Percentiles rank a stretch among this genome's conserved stretches.
phyloP scores from a whole-genome alignment of 2,329 filamentous ascomycete genomes.

The Xylaria polymorpha region DNA sequence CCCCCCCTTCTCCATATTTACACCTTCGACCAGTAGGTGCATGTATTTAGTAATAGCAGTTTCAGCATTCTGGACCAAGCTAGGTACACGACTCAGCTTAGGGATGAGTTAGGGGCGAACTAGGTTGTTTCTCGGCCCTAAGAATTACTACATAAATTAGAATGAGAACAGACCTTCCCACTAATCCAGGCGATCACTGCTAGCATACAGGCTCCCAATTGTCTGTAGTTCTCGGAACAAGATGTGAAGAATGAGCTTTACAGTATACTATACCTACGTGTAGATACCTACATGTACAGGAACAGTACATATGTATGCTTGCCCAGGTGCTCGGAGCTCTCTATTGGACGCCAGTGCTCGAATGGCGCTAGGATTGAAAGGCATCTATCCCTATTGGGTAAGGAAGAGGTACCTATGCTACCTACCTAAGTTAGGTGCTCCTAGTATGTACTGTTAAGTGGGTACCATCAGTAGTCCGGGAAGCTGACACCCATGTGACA shows the following conservation, averaged over 20 bases:
- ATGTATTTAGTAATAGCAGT: too few relatives aligned
- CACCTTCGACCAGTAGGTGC: too few relatives aligned
- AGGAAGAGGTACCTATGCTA: conserved; percentile 3
- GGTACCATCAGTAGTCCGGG: conserved; percentile 1
- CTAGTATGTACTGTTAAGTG: not conserved
- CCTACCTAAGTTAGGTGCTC: not conserved
- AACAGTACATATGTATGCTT: too few relatives aligned
- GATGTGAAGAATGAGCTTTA: not conserved
- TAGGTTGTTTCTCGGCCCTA: not conserved
- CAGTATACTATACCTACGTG: too few relatives aligned
- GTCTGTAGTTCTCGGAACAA: not conserved
- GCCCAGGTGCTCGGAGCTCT: too few relatives aligned
- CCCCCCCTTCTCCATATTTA: too few relatives aligned
- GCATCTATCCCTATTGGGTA: not conserved
- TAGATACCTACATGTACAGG: too few relatives aligned
- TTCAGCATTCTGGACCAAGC: conserved; percentile 6
- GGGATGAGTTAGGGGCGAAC: not conserved
- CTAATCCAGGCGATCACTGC: not conserved
- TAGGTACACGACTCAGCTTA: not conserved
- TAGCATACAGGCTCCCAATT: not conserved
- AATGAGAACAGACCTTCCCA: not conserved
- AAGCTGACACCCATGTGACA: conserved; percentile 5
- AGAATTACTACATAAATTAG: not conserved
- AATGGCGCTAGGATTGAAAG: not conserved
- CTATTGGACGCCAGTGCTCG: not conserved